Evolutionary conservation across 805 yeast species (phyloP), one percentile per base, ranked within the genome.

Genomic region (Candida taoyuanica): DNA sequence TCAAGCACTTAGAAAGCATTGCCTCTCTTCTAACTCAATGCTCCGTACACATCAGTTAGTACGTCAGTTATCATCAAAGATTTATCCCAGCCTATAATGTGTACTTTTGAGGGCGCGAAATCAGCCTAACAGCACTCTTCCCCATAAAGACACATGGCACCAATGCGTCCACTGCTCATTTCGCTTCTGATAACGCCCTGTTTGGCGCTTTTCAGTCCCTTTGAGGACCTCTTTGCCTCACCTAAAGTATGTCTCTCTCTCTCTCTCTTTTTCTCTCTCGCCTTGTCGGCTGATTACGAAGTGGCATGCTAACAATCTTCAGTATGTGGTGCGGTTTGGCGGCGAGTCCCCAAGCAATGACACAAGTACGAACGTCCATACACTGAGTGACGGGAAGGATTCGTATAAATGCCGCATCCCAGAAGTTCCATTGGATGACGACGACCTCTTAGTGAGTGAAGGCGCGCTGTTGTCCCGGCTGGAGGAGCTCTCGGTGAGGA

Each of bases 171-270:
- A 11, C 9, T 11, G 11, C 24, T 21, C 24, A 21, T 21, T 8
- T 21, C 24, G 13, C 29, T 29, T 16, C 20, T 33, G 3, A 15
- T 23, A 19, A 13, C 17, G 2, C 39, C 7, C 11, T 21, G 36
- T 9, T 13, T 27, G 3, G 51, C 51, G 1, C n/a, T 35, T 11
- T 52, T 52, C 40, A 42, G 43, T 13, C 42, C 43, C 3, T 40
- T 35, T 28, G 53, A 51, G 1, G 58, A 52, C 30, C 8, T 49
- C 9, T 47, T 42, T 15, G 18, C 41, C 4, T 34, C 46, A 13
- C 56, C 58, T 23, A 52, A 51, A 29, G 57, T 53, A 29, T 5
- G 36, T 26, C 8, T 7, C 13, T 26, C 7, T 14, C 13, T 14
- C 13, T 8, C 16, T 6, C 29, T 26, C 16, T 14, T 8, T 8